phyloP scores from a whole-genome alignment of 1,284 basidiomycete species.

The Peniophora sp. region DNA sequence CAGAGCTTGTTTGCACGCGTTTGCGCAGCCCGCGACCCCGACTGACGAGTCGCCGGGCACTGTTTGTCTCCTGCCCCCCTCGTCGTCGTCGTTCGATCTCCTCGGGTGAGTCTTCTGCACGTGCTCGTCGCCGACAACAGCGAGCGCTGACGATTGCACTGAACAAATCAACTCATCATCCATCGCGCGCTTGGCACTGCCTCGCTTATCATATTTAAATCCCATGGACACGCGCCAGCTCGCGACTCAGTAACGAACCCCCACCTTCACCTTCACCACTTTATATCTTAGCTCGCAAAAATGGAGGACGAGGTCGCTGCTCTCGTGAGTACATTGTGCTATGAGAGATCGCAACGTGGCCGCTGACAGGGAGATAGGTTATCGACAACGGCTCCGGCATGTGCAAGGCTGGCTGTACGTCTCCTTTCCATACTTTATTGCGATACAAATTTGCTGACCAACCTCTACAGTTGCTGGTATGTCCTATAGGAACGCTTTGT shows the following conservation, averaged over 20 bases:
- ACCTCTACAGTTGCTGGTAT: slow-evolving; percentile 41
- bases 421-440: slow-evolving; percentile 9
- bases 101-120: no score
- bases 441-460: slow-evolving; percentile 14
- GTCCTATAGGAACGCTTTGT: neutral
- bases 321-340: slow-evolving; percentile 25
- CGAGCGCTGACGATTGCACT: neutral
- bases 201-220: neutral
- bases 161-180: neutral
- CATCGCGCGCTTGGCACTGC: neutral
- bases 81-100: no score
- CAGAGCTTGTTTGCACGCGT: no score
- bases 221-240: slow-evolving; percentile 5
- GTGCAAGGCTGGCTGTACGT: slow-evolving; percentile 88
- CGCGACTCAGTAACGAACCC: neutral
- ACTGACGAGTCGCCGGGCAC: no score
- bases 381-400: slow-evolving; percentile 87
- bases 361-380: slow-evolving; percentile 32
- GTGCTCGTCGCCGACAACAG: neutral
- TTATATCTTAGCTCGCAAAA: slow-evolving; percentile 2
- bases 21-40: no score
- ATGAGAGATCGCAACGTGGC: neutral
- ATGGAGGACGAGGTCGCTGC: slow-evolving; percentile 45
- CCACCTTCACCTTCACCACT: slow-evolving; percentile 3
- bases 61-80: no score